Conservation (phyloP, 1,284 basidiomycete genomes). For the Apiotrichum mycotoxinovorans region DNA sequence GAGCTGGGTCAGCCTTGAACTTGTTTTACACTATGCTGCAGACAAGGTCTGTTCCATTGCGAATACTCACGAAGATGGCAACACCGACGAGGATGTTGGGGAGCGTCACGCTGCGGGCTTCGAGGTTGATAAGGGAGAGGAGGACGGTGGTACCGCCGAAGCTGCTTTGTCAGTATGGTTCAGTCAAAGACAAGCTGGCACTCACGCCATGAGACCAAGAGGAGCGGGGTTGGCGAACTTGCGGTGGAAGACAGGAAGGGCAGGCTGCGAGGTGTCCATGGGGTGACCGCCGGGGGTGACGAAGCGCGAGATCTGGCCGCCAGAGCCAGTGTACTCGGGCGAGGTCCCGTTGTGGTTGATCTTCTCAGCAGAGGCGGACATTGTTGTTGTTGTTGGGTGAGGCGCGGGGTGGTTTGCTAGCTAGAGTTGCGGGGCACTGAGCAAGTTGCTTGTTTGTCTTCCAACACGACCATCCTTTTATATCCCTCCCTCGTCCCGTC, state of each 20-base stretch:
- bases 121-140: constrained; percentile 52
- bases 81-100: constrained; percentile 79
- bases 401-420: too few species aligned
- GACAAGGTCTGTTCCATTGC: too few species aligned
- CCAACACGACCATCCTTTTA: too few species aligned
- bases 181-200: constrained; percentile 7
- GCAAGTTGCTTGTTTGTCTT: too few species aligned
- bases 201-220: constrained; percentile 51
- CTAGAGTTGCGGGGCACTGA: too few species aligned
- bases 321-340: constrained; percentile 2
- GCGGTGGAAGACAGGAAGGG: constrained; percentile 48
- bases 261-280: constrained; percentile 44
- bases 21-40: too few species aligned
- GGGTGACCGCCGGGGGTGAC: constrained; percentile 47
- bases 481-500: too few species aligned
- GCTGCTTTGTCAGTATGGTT: constrained; percentile 2
- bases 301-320: constrained; percentile 30
- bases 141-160: constrained; percentile 57
- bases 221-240: constrained; percentile 56
- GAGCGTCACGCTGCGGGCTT: constrained; percentile 47
- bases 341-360: too few species aligned
- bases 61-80: constrained; percentile 58
- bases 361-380: too few species aligned
- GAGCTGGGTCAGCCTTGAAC: not conserved
- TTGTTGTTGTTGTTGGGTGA: too few species aligned